Evolutionary conservation across 176 grass and related monocot species (phyloP).

Genomic region (Neostapfia colusana): DNA sequence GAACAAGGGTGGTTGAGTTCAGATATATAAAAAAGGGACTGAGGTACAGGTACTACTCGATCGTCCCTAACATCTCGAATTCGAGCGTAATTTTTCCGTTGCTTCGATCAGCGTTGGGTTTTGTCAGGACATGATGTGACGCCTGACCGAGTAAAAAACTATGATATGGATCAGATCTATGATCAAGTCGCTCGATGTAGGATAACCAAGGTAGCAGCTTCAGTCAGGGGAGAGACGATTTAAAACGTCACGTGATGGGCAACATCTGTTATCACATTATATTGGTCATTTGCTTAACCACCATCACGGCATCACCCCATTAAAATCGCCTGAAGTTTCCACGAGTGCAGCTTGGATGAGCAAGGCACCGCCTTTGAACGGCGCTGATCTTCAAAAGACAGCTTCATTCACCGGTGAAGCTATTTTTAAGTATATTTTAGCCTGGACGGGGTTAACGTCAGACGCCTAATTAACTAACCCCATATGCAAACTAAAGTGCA

Average conservation of each 20-base stretch:
- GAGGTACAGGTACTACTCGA: too few relatives aligned
- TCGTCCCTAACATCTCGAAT: too few relatives aligned
- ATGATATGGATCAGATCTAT: background rate
- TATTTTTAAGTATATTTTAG: background rate
- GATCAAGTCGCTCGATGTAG: background rate
- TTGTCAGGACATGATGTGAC: background rate
- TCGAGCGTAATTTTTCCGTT: background rate
- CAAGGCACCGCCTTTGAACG: slow-evolving; percentile 6
- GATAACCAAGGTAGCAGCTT: background rate
- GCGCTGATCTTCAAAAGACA: background rate
- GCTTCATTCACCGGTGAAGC: background rate
- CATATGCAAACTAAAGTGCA: background rate
- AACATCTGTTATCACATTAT: background rate
- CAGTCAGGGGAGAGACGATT: background rate
- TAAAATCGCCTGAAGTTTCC: background rate
- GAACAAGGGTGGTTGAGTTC: background rate
- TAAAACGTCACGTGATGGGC: background rate
- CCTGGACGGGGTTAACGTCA: background rate
- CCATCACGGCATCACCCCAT: background rate
- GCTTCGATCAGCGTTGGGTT: background rate
- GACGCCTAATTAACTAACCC: background rate
- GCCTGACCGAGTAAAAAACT: background rate
- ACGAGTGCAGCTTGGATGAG: background rate
- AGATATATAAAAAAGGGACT: background rate
- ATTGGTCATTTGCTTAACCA: slow-evolving; percentile 15